Base-by-base conservation (phyloP, 2,329 filamentous ascomycete species). In the Exophiala phaeomuriformis region DNA sequence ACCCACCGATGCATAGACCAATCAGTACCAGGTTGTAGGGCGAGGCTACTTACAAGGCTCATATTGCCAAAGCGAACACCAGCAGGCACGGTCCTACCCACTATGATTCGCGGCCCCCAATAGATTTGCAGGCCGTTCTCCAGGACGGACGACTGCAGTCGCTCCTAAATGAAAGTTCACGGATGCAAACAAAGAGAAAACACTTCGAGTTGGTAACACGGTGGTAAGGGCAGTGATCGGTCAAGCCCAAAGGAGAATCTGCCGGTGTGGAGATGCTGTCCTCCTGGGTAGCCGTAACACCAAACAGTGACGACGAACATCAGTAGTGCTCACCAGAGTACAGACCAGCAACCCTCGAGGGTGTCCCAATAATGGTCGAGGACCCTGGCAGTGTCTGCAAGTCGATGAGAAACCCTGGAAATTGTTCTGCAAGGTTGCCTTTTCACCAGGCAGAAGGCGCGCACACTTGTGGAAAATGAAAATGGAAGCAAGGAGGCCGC, bases 11-110 rank as follows among this genome's bases (percentile, higher is more conserved):
- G 10, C 4, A 7, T n/a, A 33, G 30, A 12, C 43, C 43, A 46
- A 46, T 46, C 28, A 33, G 8, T 8, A 33, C 12, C 19, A 33
- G 8, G 10, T 46, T 37, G 19, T 19, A 10, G 44, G n/a, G 30
- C 43, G 39, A 52, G 43, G 50, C 50, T 47, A 35, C 32, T 32
- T 33, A 31, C 50, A 42, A 52, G 43, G 50, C 50, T 52, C 44
- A 41, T 42, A 32, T 39, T 43, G 7, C 39, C 6, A 12, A 31
- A 32, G 9, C 49, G 30, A 19, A 28, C 43, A 19, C 19, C 33
- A 12, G 33, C 39, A 5, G 3, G 4, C 6, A 41, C 29, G 33
- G 31, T 28, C 36, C 29, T n/a, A 8, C 36, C 19, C 10, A 6
- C 19, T 8, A 19, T 29, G 28, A 45, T 45, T 45, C 42, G 42